Evolutionary conservation across 1,284 basidiomycete species (phyloP).

Genomic region (Phellopilus nigrolimitatus): DNA sequence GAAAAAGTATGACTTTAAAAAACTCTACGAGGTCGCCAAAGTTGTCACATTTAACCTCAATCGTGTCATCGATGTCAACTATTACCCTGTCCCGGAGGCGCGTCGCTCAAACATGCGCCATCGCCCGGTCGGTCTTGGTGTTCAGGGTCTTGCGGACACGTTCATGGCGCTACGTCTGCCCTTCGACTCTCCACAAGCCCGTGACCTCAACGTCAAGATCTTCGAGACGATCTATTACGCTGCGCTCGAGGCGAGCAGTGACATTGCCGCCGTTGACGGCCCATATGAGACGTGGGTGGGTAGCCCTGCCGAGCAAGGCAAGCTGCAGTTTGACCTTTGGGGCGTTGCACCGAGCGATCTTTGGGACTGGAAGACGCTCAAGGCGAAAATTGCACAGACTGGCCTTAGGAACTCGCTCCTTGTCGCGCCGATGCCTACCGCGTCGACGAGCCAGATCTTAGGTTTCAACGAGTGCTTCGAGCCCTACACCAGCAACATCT

Average conservation of each 20-base stretch:
- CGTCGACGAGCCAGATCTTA: conserved; percentile 97
- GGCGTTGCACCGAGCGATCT: conserved; percentile 87
- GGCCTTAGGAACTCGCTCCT: conserved; percentile 95
- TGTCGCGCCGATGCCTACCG: conserved; percentile 97
- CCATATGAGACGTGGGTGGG: conserved; percentile 92
- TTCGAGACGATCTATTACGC: conserved; percentile 99
- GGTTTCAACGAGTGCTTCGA: conserved; percentile 99
- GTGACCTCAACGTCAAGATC: conserved; percentile 90
- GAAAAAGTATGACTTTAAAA: conserved; percentile 86
- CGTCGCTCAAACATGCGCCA: conserved; percentile 95
- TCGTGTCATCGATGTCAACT: conserved; percentile 90
- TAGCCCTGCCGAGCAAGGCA: conserved; percentile 84
- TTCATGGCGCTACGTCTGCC: conserved; percentile 98
- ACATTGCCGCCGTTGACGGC: conserved; percentile 81
- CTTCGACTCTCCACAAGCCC: conserved; percentile 89
- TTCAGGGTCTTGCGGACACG: conserved; percentile 96
- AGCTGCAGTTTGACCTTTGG: conserved; percentile 96
- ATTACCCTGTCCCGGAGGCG: conserved; percentile 91
- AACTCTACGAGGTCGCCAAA: conserved; percentile 92
- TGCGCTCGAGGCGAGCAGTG: conserved; percentile 87
- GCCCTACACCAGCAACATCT: conserved; percentile 97
- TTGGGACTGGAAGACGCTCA: conserved; percentile 93
- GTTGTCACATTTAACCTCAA: conserved; percentile 93
- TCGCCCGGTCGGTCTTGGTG: conserved; percentile 96
- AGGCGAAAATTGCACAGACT: conserved; percentile 82